A percentile compares a stretch with the other conserved stretches of the same genome.
Evolutionary conservation across 2,329 filamentous ascomycete species (phyloP).

Genomic region (Xylaria multiplex): DNA sequence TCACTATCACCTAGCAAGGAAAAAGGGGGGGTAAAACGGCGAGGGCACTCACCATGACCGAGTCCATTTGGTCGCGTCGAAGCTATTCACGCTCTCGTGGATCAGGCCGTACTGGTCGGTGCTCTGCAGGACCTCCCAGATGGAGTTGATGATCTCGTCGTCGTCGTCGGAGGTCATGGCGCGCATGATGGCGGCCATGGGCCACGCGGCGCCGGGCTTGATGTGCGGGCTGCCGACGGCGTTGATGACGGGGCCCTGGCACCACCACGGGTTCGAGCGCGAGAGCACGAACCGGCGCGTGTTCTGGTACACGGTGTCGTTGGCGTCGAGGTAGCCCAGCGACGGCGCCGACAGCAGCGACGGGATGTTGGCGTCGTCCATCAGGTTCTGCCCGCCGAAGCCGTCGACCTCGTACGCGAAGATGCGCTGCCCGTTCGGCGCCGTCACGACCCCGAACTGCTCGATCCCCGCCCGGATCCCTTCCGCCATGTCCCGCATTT

Average conservation of each 20-base stretch:
- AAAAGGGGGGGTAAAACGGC: neutral
- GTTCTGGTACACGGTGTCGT: constrained; percentile 77
- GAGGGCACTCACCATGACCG: constrained; percentile 54
- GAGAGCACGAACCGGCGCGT: constrained; percentile 82
- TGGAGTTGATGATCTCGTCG: constrained; percentile 74
- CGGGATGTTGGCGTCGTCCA: constrained; percentile 79
- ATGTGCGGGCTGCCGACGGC: constrained; percentile 77
- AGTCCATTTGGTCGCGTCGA: constrained; percentile 59
- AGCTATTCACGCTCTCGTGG: constrained; percentile 81
- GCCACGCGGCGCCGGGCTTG: constrained; percentile 67
- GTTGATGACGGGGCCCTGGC: constrained; percentile 72
- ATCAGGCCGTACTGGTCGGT: constrained; percentile 79
- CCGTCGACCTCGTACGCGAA: constrained; percentile 83
- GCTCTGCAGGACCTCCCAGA: constrained; percentile 72
- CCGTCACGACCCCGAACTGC: constrained; percentile 72
- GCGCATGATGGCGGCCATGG: constrained; percentile 65
- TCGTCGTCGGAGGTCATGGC: constrained; percentile 73
- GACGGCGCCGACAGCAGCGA: constrained; percentile 73
- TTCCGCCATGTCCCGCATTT: constrained; percentile 68
- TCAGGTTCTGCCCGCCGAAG: constrained; percentile 71
- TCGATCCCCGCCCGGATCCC: constrained; percentile 75
- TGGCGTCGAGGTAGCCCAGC: constrained; percentile 66
- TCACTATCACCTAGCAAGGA: neutral
- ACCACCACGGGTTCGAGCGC: constrained; percentile 81
- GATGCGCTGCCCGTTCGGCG: constrained; percentile 57